These are phyloP conservation scores for Hypoxylon trugodes DNA, from an alignment of 495 filamentous ascomycete species.

Conservation along the genomic window DNA sequence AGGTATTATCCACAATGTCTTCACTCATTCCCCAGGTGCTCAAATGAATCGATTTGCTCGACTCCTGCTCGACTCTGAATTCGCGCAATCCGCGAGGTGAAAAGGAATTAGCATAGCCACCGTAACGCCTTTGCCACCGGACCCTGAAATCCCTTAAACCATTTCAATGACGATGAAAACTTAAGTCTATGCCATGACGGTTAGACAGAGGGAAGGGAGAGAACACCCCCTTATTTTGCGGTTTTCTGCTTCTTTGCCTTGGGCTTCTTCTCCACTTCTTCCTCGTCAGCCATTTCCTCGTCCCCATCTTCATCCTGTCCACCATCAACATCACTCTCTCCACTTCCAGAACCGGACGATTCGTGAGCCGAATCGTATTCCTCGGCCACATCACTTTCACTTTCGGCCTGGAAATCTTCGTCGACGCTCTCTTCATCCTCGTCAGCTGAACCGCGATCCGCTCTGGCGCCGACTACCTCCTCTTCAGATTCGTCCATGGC, in stretches of 20 bases:
- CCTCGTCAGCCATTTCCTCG: conserved; percentile 43
- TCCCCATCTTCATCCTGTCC: conserved; percentile 46
- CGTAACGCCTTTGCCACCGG: conserved; percentile 35
- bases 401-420: conserved; percentile 93
- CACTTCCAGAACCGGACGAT: conserved; percentile 76
- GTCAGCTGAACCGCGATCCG: conserved; percentile 89
- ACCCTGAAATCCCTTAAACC: conserved; percentile 20
- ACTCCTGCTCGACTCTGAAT: too few relatives aligned
- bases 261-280: conserved; percentile 49
- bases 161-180: conserved; percentile 26
- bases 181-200: conserved; percentile 9
- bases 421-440: conserved; percentile 95
- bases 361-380: conserved; percentile 93
- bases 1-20: too few relatives aligned
- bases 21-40: too few relatives aligned
- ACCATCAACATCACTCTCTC: conserved; percentile 60
- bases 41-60: too few relatives aligned
- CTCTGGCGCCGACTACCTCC: conserved; percentile 76
- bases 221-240: conserved; percentile 22
- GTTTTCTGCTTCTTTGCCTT: conserved; percentile 62
- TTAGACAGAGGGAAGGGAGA: not conserved
- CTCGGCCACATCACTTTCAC: conserved; percentile 94
- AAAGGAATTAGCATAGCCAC: conserved; percentile 11
- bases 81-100: conserved; percentile 1
- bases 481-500: conserved; percentile 82